Evolutionary conservation across 2,329 filamentous ascomycete genomes (phyloP), one percentile per base, ranked within the genome.

Genomic region (Alternaria infectoria): DNA sequence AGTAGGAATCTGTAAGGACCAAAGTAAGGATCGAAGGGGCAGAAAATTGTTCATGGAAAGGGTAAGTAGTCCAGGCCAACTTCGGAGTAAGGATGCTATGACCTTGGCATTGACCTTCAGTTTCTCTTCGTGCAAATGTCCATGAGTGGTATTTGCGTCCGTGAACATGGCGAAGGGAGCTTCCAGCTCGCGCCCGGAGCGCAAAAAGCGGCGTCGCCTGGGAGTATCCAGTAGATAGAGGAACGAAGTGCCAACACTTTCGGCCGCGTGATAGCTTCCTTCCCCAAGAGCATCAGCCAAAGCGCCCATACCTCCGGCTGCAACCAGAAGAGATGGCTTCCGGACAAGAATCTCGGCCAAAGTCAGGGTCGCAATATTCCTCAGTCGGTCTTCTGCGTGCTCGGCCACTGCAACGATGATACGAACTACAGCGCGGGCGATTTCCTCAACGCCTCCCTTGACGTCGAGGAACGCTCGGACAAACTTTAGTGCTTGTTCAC

Each of bases 401-500:
- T 97, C 93, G 13, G 96, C 95, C 52, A 98, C 91, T 5, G 96
- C 92, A 30, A 96, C 93, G 61, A 99, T 90, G 7, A 95, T 96
- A 58, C 96, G 89, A 8, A 97, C 91, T 19, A 99, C 89, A 1
- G 93, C 90, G 62, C 92, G 88, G 2, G 96, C 96, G 36, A 99
- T 87, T 77, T 99, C 95, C 66, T 88, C 87, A 9, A 96, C 90
- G 11, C 96, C 96, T 66, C 93, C 93, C 76, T 97, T 97, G 68
- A 98, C 93, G 76, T 99, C 96, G 3, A 99, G 84, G 74, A 99
- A 99, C 10, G 94, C 93, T 62, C 96, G 89, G 25, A 98, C 90
- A 77, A 99, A 97, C 78, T 99, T 99, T 73, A 99, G 84, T 12
- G 96, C 96, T 81, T 99, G 96, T 79, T 99, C 96, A 57, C 96